phyloP scores from a whole-genome alignment of 2,329 filamentous ascomycete species.

The Penicillium sp. region DNA sequence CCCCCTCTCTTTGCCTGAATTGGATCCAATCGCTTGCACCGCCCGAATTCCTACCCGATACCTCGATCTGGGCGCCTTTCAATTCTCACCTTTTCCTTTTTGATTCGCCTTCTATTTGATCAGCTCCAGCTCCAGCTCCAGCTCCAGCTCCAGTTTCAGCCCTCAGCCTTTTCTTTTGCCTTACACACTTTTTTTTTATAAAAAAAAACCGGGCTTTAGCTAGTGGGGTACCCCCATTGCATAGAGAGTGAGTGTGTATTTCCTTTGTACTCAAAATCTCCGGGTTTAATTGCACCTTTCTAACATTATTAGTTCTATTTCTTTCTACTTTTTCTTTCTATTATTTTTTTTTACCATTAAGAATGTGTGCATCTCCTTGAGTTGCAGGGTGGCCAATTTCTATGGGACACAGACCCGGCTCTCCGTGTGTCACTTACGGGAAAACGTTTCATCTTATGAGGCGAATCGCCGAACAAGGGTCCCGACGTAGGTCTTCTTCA shows the following conservation, averaged over 20 bases:
- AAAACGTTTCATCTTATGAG: constrained; percentile 29
- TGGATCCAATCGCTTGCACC: constrained; percentile 24
- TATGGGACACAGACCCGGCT: constrained; percentile 26
- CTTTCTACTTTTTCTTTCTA: background rate
- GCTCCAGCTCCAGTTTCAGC: constrained; percentile 5
- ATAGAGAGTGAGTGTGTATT: background rate
- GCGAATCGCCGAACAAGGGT: constrained; percentile 25
- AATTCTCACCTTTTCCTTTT: background rate
- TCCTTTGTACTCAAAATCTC: background rate
- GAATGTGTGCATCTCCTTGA: constrained; percentile 21
- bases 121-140: background rate
- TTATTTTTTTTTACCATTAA: background rate
- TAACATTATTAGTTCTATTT: background rate
- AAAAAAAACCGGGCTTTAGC: background rate
- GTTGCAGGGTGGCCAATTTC: constrained; percentile 14
- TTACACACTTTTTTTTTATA: background rate
- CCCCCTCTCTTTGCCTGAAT: constrained; percentile 17
- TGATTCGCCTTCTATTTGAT: constrained; percentile 1
- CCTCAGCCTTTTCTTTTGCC: background rate
- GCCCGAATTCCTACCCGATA: constrained; percentile 22
- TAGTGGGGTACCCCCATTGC: background rate
- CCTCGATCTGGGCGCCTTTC: constrained; percentile 12
- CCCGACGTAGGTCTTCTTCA: constrained; percentile 18
- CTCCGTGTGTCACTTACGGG: constrained; percentile 25
- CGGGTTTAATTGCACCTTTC: background rate